Evolutionary conservation across 257 asterid species (phyloP).

Genomic region (Primulina eburnea): DNA sequence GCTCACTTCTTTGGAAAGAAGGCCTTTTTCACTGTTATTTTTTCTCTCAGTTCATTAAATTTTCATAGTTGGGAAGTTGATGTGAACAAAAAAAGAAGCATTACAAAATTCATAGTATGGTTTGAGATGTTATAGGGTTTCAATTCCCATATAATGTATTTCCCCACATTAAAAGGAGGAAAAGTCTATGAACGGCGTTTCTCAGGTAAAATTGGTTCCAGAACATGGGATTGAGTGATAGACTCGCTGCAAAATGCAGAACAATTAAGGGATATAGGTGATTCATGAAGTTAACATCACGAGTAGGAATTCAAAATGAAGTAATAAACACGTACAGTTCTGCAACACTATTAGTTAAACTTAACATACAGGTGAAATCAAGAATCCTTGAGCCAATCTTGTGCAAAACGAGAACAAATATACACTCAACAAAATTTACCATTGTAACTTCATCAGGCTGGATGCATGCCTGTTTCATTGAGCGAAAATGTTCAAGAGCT

Average conservation of each 20-base stretch:
- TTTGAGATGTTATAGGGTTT: not conserved
- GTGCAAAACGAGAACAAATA: not conserved
- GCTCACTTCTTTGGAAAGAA: too few species aligned
- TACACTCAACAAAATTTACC: slow-evolving; percentile 41
- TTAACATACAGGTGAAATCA: not conserved
- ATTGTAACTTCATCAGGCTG: slow-evolving; percentile 86
- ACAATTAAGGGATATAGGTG: too few species aligned
- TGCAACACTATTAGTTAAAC: not conserved
- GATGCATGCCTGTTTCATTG: slow-evolving; percentile 49
- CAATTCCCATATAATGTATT: not conserved
- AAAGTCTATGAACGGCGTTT: not conserved
- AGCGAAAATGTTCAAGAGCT: slow-evolving; percentile 63
- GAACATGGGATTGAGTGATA: not conserved
- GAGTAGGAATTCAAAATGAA: too few species aligned
- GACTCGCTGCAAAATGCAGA: not conserved
- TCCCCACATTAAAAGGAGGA: not conserved
- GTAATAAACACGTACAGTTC: not conserved
- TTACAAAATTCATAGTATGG: not conserved
- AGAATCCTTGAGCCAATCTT: not conserved
- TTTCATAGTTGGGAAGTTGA: not conserved
- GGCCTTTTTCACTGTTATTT: not conserved
- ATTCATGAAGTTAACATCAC: too few species aligned
- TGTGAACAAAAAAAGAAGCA: not conserved
- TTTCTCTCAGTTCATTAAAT: not conserved
- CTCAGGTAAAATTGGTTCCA: slow-evolving; percentile 6